Base-by-base conservation (phyloP, 2,329 filamentous ascomycete genomes). In the Pezicula rhizophila region DNA sequence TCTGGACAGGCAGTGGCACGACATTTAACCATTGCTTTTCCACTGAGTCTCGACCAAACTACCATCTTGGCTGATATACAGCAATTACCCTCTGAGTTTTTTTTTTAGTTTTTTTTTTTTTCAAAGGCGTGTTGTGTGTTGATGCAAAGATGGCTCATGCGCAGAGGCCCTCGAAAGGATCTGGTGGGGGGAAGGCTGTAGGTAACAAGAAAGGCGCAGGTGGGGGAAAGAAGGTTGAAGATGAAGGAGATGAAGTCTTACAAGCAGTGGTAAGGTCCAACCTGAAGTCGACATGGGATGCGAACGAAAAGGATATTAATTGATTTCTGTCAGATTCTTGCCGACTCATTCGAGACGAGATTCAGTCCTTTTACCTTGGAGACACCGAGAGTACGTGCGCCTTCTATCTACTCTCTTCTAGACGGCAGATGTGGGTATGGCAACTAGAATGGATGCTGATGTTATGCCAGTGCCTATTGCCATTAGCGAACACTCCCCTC, bases 271-370 rank as follows among this genome's bases (percentile, higher is more conserved):
- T 66, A 61, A 54, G 61, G 41, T 7, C 14, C 14, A 28, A 2
- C 28, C 43, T 28, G 26, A 25, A 15, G 31, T 15, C 14, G 45
- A 31, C 12, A 42, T 52, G 28, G 28, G 7, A 31, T 31, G 8
- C 28, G 3, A 31, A 31, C 8, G 5, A 31, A 31, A 31, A 31
- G 8, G 3, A 10, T 31, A 7, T 11, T 5, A 31, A 37, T 56
- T 60, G n/a, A 57, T 35, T 37, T 25, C 50, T 38, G 45, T 26
- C 62, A 93, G 87, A 78, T 99, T 51, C 82, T 99, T 56, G 87
- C 92, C 57, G 93, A 99, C 74, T 91, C 89, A 1, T 99, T 95
- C 66, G 91, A 97, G 68, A 90, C 89, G 42, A 78, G 89, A 66
- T 99, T 95, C 70, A 81, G 78, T 59, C 93, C 93, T 0, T 93